phyloP scores from a whole-genome alignment of 2,329 filamentous ascomycete genomes.

The Stachybotrys echinatus region DNA sequence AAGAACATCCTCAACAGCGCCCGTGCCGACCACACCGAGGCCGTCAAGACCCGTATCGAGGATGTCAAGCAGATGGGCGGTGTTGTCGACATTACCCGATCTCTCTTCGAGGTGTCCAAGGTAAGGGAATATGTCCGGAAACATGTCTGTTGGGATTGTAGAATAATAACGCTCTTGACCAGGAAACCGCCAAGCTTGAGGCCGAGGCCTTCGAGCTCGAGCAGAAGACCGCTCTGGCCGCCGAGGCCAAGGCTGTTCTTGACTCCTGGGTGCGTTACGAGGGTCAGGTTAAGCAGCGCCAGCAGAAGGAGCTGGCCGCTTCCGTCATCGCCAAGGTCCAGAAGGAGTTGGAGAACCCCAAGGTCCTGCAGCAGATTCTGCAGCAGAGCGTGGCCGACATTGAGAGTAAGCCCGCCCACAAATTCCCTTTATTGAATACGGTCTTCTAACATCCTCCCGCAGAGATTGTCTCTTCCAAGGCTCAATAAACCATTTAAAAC shows the following conservation, averaged over 20 bases:
- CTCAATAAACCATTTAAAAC: constrained; percentile 54
- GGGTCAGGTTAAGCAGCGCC: constrained; percentile 95
- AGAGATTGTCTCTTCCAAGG: constrained; percentile 61
- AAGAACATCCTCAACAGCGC: constrained; percentile 92
- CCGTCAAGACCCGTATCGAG: constrained; percentile 90
- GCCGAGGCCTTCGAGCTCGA: constrained; percentile 94
- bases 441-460: constrained; percentile 25
- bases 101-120: constrained; percentile 97
- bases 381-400: constrained; percentile 94
- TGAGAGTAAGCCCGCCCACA: constrained; percentile 64
- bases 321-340: constrained; percentile 93
- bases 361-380: constrained; percentile 93
- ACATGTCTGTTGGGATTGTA: constrained; percentile 2
- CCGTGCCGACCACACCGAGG: constrained; percentile 88
- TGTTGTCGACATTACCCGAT: constrained; percentile 95
- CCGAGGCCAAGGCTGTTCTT: constrained; percentile 90
- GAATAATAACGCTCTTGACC: constrained; percentile 17
- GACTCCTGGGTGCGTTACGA: constrained; percentile 99
- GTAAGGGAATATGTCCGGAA: constrained; percentile 41
- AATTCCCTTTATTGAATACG: background rate
- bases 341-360: constrained; percentile 98
- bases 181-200: constrained; percentile 98
- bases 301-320: constrained; percentile 94
- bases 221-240: constrained; percentile 87
- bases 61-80: constrained; percentile 91